phyloP scores from a whole-genome alignment of 768 basidiomycete genomes.

The Podaxis carcinomalis region DNA sequence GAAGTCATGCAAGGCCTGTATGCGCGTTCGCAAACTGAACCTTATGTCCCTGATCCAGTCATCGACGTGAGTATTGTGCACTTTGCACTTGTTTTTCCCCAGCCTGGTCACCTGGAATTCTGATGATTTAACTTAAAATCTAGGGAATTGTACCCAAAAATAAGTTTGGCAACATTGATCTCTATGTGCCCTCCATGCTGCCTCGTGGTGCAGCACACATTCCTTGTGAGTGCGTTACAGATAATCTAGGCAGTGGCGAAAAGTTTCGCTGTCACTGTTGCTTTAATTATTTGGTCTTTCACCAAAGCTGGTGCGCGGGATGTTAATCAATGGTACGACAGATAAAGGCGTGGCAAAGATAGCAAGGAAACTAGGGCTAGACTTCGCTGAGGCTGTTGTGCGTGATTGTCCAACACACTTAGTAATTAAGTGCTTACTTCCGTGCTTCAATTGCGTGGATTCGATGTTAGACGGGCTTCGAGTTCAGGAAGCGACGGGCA shows the following conservation, averaged over 20 bases:
- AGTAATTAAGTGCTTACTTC: slow-evolving; percentile 10
- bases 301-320: not conserved
- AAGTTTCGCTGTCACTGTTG: not conserved
- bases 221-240: slow-evolving; percentile 62
- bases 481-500: slow-evolving; percentile 91
- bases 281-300: not conserved
- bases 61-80: slow-evolving; percentile 57
- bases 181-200: slow-evolving; percentile 94
- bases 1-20: slow-evolving; percentile 87
- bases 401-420: slow-evolving; percentile 27
- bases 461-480: slow-evolving; percentile 81
- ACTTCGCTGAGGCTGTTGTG: slow-evolving; percentile 95
- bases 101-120: not conserved
- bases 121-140: not conserved
- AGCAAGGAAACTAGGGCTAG: slow-evolving; percentile 80
- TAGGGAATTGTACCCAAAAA: slow-evolving; percentile 95
- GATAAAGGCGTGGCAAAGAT: slow-evolving; percentile 88
- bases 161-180: slow-evolving; percentile 93
- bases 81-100: not conserved
- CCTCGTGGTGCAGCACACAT: slow-evolving; percentile 84
- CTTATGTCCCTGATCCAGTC: slow-evolving; percentile 76
- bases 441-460: not conserved
- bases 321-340: slow-evolving; percentile 32
- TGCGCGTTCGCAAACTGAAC: slow-evolving; percentile 77
- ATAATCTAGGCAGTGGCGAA: not conserved